Evolutionary conservation across 768 basidiomycete species (phyloP).

Genomic region (Ramaria rubella): DNA sequence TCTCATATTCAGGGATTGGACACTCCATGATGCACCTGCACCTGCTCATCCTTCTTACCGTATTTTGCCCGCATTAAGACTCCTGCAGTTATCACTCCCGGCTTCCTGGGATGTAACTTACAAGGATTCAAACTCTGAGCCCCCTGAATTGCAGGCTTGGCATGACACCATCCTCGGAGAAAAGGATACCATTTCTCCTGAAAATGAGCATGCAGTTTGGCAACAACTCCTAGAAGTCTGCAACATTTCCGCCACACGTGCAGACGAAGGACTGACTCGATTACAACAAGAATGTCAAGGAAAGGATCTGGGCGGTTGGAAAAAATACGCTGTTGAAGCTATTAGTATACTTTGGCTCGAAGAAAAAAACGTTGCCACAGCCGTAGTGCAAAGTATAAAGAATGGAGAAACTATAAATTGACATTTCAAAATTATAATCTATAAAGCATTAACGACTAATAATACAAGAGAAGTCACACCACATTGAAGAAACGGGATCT

Average conservation of each 20-base stretch:
- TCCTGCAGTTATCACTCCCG: conserved; percentile 46
- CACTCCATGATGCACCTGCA: conserved; percentile 51
- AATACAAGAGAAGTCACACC: too few relatives aligned
- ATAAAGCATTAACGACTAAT: not conserved
- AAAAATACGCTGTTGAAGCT: conserved; percentile 29
- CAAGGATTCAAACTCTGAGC: not conserved
- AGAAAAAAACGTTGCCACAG: conserved; percentile 44
- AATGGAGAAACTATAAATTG: conserved; percentile 26
- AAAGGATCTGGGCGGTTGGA: conserved; percentile 20
- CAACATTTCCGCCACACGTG: conserved; percentile 29
- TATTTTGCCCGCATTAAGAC: conserved; percentile 61
- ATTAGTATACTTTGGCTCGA: conserved; percentile 57
- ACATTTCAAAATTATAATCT: conserved; percentile 35
- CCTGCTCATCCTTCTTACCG: conserved; percentile 78
- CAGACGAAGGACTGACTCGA: conserved; percentile 14
- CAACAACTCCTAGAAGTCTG: conserved; percentile 36
- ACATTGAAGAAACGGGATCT: too few relatives aligned
- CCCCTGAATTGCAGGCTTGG: conserved; percentile 42
- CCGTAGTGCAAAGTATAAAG: conserved; percentile 40
- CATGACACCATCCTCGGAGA: conserved; percentile 43
- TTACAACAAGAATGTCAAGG: conserved; percentile 9
- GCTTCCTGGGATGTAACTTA: conserved; percentile 15
- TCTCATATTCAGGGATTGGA: conserved; percentile 60
- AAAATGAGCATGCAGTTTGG: conserved; percentile 47
- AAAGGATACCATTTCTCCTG: conserved; percentile 37